Conservation (phyloP, 140 eudicot species). For the Oenanthe javanica region DNA sequence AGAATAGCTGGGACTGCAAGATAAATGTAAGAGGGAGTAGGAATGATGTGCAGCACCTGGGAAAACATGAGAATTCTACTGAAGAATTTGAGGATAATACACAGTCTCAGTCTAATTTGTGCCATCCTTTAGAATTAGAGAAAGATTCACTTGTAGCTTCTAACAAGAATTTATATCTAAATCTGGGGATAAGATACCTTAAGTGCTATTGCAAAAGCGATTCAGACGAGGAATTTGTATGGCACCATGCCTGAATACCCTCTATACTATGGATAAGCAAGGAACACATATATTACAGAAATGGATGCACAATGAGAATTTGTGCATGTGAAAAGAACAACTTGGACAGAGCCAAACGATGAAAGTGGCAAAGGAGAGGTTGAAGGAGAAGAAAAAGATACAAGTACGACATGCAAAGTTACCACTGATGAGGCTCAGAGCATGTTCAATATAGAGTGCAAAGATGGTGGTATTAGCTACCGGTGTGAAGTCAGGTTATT, state of each 20-base stretch:
- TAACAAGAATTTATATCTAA: too few relatives aligned
- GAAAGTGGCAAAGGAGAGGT: slow-evolving; percentile 15
- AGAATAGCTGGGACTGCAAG: slow-evolving; percentile 52
- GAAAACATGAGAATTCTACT: neutral
- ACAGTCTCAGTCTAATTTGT: neutral
- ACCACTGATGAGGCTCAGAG: slow-evolving; percentile 15
- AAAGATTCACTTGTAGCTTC: too few relatives aligned
- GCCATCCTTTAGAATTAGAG: too few relatives aligned
- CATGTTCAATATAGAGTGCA: slow-evolving; percentile 9
- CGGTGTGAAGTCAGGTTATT: neutral
- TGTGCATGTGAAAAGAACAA: slow-evolving; percentile 61
- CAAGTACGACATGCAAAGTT: slow-evolving; percentile 7
- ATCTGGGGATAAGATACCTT: too few relatives aligned
- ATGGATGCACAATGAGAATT: slow-evolving; percentile 80
- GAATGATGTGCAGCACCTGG: slow-evolving; percentile 8
- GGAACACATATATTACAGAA: slow-evolving; percentile 59
- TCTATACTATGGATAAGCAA: slow-evolving; percentile 59
- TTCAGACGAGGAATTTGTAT: too few relatives aligned
- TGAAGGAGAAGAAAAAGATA: slow-evolving; percentile 27
- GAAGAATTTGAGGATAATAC: slow-evolving; percentile 13
- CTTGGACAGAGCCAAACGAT: slow-evolving; percentile 25
- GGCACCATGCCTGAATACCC: slow-evolving; percentile 38
- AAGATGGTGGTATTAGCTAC: slow-evolving; percentile 1
- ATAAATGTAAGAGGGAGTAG: slow-evolving; percentile 34
- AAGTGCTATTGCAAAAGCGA: too few relatives aligned